Evolutionary conservation across 2,329 filamentous ascomycete species (phyloP).

Genomic region (Aspergillus glaucus): DNA sequence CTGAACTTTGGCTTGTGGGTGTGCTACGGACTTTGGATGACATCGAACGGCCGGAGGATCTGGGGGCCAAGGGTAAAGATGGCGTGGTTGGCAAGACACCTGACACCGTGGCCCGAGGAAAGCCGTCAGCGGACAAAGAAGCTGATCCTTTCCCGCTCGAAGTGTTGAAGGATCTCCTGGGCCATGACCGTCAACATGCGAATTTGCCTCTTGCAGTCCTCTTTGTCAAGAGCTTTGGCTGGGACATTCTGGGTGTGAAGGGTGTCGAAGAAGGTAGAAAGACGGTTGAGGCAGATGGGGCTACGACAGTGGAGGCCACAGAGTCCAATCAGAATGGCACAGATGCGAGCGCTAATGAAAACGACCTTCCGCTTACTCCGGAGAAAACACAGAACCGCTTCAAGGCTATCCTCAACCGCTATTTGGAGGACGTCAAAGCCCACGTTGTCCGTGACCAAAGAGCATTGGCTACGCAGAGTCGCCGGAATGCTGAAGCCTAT

Average conservation of each 20-base stretch:
- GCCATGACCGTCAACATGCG: slow-evolving; percentile 84
- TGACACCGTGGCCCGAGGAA: slow-evolving; percentile 57
- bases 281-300: slow-evolving; percentile 73
- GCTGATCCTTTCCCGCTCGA: slow-evolving; percentile 93
- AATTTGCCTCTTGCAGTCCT: slow-evolving; percentile 88
- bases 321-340: slow-evolving; percentile 32
- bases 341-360: slow-evolving; percentile 38
- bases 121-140: slow-evolving; percentile 56
- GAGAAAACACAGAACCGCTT: slow-evolving; percentile 79
- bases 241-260: slow-evolving; percentile 85
- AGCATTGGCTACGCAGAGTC: slow-evolving; percentile 74
- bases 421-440: slow-evolving; percentile 86
- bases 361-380: slow-evolving; percentile 68
- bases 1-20: slow-evolving; percentile 91
- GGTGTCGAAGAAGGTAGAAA: slow-evolving; percentile 71
- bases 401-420: slow-evolving; percentile 73
- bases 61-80: slow-evolving; percentile 50
- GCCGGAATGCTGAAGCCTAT: slow-evolving; percentile 94
- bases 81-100: slow-evolving; percentile 41
- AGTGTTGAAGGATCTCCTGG: slow-evolving; percentile 93
- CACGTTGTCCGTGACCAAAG: slow-evolving; percentile 91
- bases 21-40: slow-evolving; percentile 75
- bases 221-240: slow-evolving; percentile 93
- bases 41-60: slow-evolving; percentile 58
- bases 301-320: slow-evolving; percentile 49